phyloP scores from a whole-genome alignment of 2,329 filamentous ascomycete genomes.

The Chaetomium sp. region DNA sequence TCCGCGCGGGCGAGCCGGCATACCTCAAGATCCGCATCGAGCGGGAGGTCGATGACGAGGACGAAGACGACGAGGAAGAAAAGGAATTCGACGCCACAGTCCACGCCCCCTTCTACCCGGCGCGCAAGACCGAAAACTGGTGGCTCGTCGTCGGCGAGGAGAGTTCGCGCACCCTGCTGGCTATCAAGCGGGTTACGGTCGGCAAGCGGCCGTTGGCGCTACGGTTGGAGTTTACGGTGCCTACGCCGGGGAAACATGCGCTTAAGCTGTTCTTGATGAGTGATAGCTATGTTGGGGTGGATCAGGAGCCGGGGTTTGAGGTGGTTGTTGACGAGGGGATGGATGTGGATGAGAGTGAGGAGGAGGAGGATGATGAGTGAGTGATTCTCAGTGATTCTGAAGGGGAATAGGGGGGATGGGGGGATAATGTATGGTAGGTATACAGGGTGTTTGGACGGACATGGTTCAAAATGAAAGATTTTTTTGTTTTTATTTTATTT shows the following conservation, averaged over 20 bases:
- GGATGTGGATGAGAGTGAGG: slow-evolving; percentile 88
- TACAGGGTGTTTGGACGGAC: slow-evolving; percentile 5
- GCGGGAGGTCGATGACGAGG: slow-evolving; percentile 69
- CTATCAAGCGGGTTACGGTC: slow-evolving; percentile 91
- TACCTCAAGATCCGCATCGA: slow-evolving; percentile 80
- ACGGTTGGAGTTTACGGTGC: slow-evolving; percentile 81
- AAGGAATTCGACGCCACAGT: slow-evolving; percentile 70
- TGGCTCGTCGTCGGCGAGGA: slow-evolving; percentile 96
- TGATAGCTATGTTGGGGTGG: slow-evolving; percentile 93
- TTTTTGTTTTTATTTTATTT: slow-evolving; percentile 3
- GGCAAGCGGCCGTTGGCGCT: slow-evolving; percentile 64
- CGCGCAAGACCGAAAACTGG: slow-evolving; percentile 93
- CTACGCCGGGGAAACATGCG: slow-evolving; percentile 74
- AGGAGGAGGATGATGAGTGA: slow-evolving; percentile 54
- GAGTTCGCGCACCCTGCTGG: slow-evolving; percentile 76
- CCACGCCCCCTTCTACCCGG: slow-evolving; percentile 91
- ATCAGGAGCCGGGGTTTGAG: slow-evolving; percentile 87
- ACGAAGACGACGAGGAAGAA: too few species aligned
- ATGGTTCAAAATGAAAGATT: slow-evolving; percentile 11
- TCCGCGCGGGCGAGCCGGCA: slow-evolving; percentile 73
- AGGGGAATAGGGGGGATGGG: too few species aligned
- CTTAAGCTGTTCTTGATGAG: slow-evolving; percentile 93
- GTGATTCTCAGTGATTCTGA: too few species aligned
- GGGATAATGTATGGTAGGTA: neutral
- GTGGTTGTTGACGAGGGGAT: slow-evolving; percentile 84